Base-by-base conservation (phyloP, 1,139 yeast genomes). In the Debaryomycetaceae sp. region DNA sequence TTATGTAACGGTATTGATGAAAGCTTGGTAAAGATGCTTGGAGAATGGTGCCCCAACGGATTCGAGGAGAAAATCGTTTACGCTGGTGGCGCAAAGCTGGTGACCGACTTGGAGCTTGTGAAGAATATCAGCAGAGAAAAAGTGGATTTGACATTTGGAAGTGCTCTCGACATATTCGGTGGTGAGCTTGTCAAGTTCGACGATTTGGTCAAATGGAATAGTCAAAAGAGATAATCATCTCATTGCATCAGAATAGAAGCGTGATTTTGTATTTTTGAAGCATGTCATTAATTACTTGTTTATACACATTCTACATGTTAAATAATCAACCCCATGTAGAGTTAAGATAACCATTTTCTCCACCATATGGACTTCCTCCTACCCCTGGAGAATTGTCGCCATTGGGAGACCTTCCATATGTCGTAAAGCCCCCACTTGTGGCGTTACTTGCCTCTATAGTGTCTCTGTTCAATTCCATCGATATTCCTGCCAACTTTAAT, bases 31-130 rank as follows among this genome's bases (percentile, higher is more conserved):
- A 48, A 51, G 24, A 77, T 76, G 45, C 70, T 93, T 36, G 90
- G 91, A 11, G 79, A 83, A 53, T 93, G 99, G 98, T 80, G 85
- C 48, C 76, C 78, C 3, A 38, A 49, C 1, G 75, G 73, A 1
- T 75, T 80, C 41, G 78, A 76, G 34, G 76, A 87, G 2, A 90
- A 85, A 36, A 81, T 88, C 6, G 96, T 91, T 1, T 93, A 93
- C 63, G 99, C 99, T 34, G 99, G 99, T 11, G 99, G 99, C 1
- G 99, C 97, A 35, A 84, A 81, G 55, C 79, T 81, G 64, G 61
- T 86, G 0, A 62, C 66, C 0, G 99, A 93, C 62, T 72, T 93
- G 48, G 73, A 70, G 8, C 68, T 74, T 22, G 99, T 93, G 1
- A 63, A 80, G 6, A 52, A 60, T 37, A 66, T 93, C 54, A 89